Base-by-base conservation (phyloP, 805 yeast genomes). In the Metschnikowia dekortorum region DNA sequence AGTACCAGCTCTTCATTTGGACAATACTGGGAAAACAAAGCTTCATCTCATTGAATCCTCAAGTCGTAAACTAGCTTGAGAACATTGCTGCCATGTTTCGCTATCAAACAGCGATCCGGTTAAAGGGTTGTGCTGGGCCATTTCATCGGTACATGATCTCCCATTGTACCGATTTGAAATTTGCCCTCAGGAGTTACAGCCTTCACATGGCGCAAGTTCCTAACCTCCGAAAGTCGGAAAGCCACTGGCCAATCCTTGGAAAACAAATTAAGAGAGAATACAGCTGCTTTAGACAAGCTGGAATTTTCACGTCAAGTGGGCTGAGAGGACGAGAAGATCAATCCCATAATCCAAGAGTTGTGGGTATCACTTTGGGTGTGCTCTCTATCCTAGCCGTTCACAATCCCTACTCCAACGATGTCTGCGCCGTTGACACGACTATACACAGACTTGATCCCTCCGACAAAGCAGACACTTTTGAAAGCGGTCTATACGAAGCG, bases 391-490 rank as follows among this genome's bases (percentile, higher is more conserved):
- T 18, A 13, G 35, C 47, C 2, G 28, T 44, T 13, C 46, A 49
- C 39, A 38, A 41, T 29, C 52, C 48, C 5, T 31, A 37, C 33
- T 39, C 33, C 29, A 52, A 44, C 26, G 57, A 53, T 29, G 51
- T 53, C 8, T 49, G 18, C 18, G 48, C 53, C 6, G 52, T 47
- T 14, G 49, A 53, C 36, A 51, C 48, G 6, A 22, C 55, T 7
- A 64, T 72, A 16, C 79, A 76, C 54, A 66, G 61, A n/a, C 64
- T 80, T 37, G 52, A 50, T 6, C 78, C 87, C 0, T 79, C 73
- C 50, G 61, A 73, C 1, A 60, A 57, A 1, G 83, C 83, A 3
- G 87, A 82, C 35, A 87, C 95, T 0, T 85, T 74, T 65, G 94
- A 87, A 61, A 75, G 76, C 73, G 87, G 87, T 0, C 70, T 87